Percentiles rank a stretch among this genome's conserved stretches.
Conservation (phyloP, 352 stramenopile species). For the Phytopythium kandeliae region DNA sequence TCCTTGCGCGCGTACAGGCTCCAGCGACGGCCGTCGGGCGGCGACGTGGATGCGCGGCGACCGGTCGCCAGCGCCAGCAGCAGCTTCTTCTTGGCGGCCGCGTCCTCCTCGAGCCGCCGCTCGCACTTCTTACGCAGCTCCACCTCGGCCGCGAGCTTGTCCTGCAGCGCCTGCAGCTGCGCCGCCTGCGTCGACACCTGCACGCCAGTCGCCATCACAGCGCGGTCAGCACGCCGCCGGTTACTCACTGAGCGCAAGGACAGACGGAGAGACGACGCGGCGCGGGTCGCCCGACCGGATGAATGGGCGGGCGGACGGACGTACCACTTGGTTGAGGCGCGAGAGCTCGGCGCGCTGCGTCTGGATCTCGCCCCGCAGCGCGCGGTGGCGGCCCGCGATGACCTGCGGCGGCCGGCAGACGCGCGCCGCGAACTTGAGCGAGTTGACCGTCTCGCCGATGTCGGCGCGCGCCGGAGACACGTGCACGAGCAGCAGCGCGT, state of each 20-base stretch:
- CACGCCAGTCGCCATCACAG: not conserved
- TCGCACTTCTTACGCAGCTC: slow-evolving; percentile 76
- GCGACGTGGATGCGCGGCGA: slow-evolving; percentile 5
- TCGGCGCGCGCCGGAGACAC: slow-evolving; percentile 43
- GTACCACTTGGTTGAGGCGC: slow-evolving; percentile 56
- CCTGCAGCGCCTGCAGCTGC: slow-evolving; percentile 61
- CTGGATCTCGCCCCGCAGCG: slow-evolving; percentile 1
- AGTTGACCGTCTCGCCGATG: slow-evolving; percentile 67
- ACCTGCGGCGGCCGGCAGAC: slow-evolving; percentile 33
- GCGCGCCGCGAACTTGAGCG: slow-evolving; percentile 71
- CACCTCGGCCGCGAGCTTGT: slow-evolving; percentile 55
- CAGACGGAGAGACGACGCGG: too few species aligned
- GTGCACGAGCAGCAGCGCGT: slow-evolving; percentile 59
- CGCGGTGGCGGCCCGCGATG: slow-evolving; percentile 1
- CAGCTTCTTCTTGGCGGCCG: slow-evolving; percentile 40
- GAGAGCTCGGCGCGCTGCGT: slow-evolving; percentile 52
- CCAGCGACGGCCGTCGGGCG: slow-evolving; percentile 43
- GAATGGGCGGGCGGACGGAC: too few species aligned
- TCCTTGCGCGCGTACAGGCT: slow-evolving; percentile 68
- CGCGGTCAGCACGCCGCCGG: not conserved
- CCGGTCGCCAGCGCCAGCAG: not conserved
- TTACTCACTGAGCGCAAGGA: too few species aligned
- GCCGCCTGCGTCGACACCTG: slow-evolving; percentile 57
- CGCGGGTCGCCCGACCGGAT: too few species aligned
- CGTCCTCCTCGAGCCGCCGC: slow-evolving; percentile 64